Conservation (phyloP, 1,284 basidiomycete genomes). For the Malassezia restricta region DNA sequence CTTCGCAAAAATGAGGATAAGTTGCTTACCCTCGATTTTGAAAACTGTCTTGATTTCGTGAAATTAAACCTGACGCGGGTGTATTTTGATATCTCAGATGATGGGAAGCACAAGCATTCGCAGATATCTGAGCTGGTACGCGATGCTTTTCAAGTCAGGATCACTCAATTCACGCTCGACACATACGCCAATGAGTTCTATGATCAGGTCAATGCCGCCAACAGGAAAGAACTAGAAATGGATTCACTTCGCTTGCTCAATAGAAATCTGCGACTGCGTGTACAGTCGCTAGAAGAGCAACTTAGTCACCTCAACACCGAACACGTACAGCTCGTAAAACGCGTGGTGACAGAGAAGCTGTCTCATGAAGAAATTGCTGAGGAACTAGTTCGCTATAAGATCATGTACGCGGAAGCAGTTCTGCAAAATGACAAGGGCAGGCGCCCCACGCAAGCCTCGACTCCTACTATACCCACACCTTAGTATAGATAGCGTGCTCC, state of each 20-base stretch:
- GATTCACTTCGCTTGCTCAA: conserved; percentile 41
- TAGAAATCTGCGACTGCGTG: conserved; percentile 29
- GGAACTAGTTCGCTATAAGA: conserved; percentile 39
- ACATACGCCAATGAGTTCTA: conserved; percentile 39
- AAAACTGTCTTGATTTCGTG: conserved; percentile 30
- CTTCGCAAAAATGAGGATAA: conserved; percentile 73
- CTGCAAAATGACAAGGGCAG: conserved; percentile 18
- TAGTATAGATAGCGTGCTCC: too few species aligned
- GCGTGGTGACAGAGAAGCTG: conserved; percentile 37
- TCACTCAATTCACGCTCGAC: conserved; percentile 36
- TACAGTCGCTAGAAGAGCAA: conserved; percentile 38
- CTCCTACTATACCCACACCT: too few species aligned
- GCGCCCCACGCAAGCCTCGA: background rate
- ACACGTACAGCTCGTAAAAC: conserved; percentile 43
- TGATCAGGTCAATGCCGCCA: conserved; percentile 29
- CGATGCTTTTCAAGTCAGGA: conserved; percentile 38
- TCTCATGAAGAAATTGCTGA: conserved; percentile 45
- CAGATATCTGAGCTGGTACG: conserved; percentile 31
- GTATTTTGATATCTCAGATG: conserved; percentile 14
- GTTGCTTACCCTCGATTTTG: conserved; percentile 31
- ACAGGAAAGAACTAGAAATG: conserved; percentile 36
- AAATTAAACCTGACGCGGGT: conserved; percentile 33
- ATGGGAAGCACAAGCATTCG: background rate
- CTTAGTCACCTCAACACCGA: conserved; percentile 31
- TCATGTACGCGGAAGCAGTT: conserved; percentile 37